These are phyloP conservation scores for Rhododendron mucronatum DNA, from an alignment of 148 eudicot genomes.

Conservation along the genomic window DNA sequence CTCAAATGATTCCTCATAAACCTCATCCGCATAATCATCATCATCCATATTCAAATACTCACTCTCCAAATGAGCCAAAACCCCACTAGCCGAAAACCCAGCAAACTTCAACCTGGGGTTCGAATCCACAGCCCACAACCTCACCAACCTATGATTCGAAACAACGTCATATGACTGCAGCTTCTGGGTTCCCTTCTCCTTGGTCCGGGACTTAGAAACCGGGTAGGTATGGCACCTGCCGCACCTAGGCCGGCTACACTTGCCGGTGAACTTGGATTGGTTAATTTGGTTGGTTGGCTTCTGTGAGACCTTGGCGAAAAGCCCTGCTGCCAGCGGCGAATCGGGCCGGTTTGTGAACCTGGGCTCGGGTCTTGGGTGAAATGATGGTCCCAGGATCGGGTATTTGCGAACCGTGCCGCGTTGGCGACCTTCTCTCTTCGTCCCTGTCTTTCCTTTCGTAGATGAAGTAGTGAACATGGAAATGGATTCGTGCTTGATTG, in stretches of 20 bases:
- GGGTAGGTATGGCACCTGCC: conserved; percentile 43
- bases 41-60: neutral
- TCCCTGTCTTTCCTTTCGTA: conserved; percentile 14
- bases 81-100: neutral
- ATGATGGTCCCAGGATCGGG: conserved; percentile 22
- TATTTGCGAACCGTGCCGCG: conserved; percentile 57
- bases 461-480: neutral
- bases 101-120: neutral
- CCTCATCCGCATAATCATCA: conserved; percentile 7
- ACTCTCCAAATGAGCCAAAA: conserved; percentile 33
- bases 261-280: conserved; percentile 78
- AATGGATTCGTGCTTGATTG: neutral
- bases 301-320: conserved; percentile 43
- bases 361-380: conserved; percentile 23
- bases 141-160: conserved; percentile 16
- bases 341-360: conserved; percentile 11
- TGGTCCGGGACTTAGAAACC: conserved; percentile 45
- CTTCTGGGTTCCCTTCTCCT: conserved; percentile 54
- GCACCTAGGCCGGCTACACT: conserved; percentile 18
- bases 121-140: conserved; percentile 25
- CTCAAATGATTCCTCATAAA: neutral
- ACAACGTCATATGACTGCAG: conserved; percentile 13
- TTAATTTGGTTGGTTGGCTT: conserved; percentile 64
- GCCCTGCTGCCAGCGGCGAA: conserved; percentile 44
- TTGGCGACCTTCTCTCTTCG: conserved; percentile 67